These are phyloP conservation scores for Aspergillus melleus DNA, from an alignment of 2,329 filamentous ascomycete species.

Conservation along the genomic window DNA sequence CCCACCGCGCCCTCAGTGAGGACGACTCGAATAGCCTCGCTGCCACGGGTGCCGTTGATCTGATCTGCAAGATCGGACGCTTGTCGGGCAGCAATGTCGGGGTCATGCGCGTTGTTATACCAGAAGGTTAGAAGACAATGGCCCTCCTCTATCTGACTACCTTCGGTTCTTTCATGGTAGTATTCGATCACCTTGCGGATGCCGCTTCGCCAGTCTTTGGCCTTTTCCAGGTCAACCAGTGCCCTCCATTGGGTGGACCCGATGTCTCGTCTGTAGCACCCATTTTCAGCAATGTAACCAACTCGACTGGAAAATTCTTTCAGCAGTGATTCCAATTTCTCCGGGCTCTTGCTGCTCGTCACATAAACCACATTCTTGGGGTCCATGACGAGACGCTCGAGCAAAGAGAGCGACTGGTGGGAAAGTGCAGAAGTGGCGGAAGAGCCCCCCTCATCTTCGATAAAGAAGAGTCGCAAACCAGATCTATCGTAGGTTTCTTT, in stretches of 20 bases:
- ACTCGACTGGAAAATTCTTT: constrained; percentile 65
- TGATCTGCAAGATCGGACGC: constrained; percentile 87
- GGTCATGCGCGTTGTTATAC: constrained; percentile 76
- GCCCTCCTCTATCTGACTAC: constrained; percentile 79
- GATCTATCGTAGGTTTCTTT: constrained; percentile 65
- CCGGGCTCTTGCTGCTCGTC: constrained; percentile 80
- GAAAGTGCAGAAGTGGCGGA: constrained; percentile 73
- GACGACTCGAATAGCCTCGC: constrained; percentile 78
- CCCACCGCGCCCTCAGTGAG: constrained; percentile 76
- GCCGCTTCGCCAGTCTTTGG: constrained; percentile 75
- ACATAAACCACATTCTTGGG: constrained; percentile 82
- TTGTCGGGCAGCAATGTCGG: constrained; percentile 72
- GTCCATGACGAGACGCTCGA: constrained; percentile 76
- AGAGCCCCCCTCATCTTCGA: constrained; percentile 86
- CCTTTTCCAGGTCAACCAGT: constrained; percentile 69
- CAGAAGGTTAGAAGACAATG: constrained; percentile 86
- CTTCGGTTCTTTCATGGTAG: constrained; percentile 84
- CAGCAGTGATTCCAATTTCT: constrained; percentile 81
- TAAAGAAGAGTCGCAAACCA: constrained; percentile 72
- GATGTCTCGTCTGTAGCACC: constrained; percentile 77
- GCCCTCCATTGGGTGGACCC: constrained; percentile 68
- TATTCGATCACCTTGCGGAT: constrained; percentile 82
- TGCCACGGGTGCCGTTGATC: constrained; percentile 87
- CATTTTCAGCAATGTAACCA: constrained; percentile 89
- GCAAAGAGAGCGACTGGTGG: constrained; percentile 72